Evolutionary conservation across 2,329 filamentous ascomycete genomes (phyloP), one percentile per base, ranked within the genome.

Genomic region (Trichoderma brevicompactum): DNA sequence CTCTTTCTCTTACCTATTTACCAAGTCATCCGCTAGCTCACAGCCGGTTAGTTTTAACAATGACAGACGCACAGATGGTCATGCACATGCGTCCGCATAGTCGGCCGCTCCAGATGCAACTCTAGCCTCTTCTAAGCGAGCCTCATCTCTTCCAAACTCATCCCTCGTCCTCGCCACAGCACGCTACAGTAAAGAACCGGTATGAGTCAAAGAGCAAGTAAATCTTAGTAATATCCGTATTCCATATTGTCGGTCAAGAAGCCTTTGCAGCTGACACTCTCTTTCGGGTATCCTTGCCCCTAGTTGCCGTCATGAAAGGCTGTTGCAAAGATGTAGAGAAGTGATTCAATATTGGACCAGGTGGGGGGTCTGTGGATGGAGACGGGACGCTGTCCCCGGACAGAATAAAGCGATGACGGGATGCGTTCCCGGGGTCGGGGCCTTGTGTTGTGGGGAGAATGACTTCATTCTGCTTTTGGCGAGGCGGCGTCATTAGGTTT

Each of bases 101-200:
- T 49, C 10, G 7, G 6, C 32, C 28, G 32, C 48, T 50, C 48
- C 17, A 38, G 12, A 15, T 34, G 34, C 46, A 34, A 7, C 58
- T 52, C 23, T 28, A 46, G 3, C 32, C 17, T 13, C 19, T 38
- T 23, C 36, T 61, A 61, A 61, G 58, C 58, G 58, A 61, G 44
- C n/a, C 10, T 50, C 48, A 8, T 3, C 48, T 2, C 10, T 34
- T n/a, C 7, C 13, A 8, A 3, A 36, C 48, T 38, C 12, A 36
- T n/a, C 17, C 7, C 34, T n/a, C 8, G 5, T 49, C 19, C 10
- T 40, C 17, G 17, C 43, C 17, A 49, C 32, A n/a, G 7, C 43
- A 23, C 32, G 43, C 40, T 41, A 38, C 7, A 8, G 5, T n/a
- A 32, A 59, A 48, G 2, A n/a, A 38, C 32, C 32, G 38, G 28